Evolutionary conservation across 345 rosid species (phyloP), one percentile per base, ranked within the genome.

Genomic region (Hirschfeldia incana): DNA sequence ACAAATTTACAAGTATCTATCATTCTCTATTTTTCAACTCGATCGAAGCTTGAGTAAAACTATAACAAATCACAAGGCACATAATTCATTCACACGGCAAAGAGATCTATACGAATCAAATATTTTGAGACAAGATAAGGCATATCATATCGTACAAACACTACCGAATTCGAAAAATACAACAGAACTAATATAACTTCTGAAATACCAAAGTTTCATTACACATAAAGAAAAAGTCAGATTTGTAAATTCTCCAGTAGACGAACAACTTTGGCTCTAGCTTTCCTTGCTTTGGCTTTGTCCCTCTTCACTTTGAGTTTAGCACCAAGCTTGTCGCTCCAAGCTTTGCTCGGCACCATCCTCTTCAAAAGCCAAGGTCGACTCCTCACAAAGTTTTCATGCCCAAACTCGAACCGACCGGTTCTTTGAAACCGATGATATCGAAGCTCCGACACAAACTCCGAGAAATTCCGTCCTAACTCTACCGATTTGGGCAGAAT

Each of bases 331-430:
- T 36, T 32, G 26, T 63, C 42, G n/a, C 17, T 2, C 61, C 2
- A n/a, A n/a, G 15, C 27, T 69, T 69, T 9, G 27, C 1, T 17
- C 60, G 27, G 0, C n/a, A 29, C 26, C 73, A 51, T 53, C 29
- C 17, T 53, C 63, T 16, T 53, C 63, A 69, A 53, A 69, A 32
- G 73, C 44, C 17, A 13, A 17, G 62, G 73, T 69, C 11, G 10
- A 53, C 27, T n/a, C 16, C 16, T 53, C 10, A 53, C 46, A 7
- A 69, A 53, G 34, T 32, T 13, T 16, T 53, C 16, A 32, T 53
- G 63, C 7, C 44, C 63, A 16, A 51, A 69, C 7, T 17, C 73
- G 34, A n/a, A 8, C 8, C 73, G n/a, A 1, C 13, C 36, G 13
- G 53, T 1, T 32, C 16, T 53, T 16, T 32, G 12, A 5, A 69